phyloP scores from a whole-genome alignment of 1,284 basidiomycete species.

The Grifola frondosa region DNA sequence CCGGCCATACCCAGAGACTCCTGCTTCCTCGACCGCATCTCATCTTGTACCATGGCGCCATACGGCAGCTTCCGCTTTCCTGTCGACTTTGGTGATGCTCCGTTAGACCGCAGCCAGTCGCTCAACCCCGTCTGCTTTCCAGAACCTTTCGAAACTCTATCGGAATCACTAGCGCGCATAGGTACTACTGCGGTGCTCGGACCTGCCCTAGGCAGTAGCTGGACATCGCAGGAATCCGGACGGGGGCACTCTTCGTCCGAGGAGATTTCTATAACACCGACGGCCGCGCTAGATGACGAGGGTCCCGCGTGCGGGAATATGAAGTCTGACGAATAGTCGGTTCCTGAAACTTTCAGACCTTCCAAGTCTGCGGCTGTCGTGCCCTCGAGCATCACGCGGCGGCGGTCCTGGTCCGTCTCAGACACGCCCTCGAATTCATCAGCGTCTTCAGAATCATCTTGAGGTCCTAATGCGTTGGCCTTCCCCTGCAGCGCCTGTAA shows the following conservation, averaged over 20 bases:
- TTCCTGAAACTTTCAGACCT: slow-evolving; percentile 39
- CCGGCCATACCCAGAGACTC: slow-evolving; percentile 42
- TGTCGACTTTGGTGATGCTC: slow-evolving; percentile 3
- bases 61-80: slow-evolving; percentile 23
- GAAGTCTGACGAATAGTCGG: slow-evolving; percentile 49
- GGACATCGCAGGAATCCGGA: slow-evolving; percentile 6
- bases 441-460: slow-evolving; percentile 29
- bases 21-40: slow-evolving; percentile 46
- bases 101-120: background rate
- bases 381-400: slow-evolving; percentile 45
- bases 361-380: slow-evolving; percentile 39
- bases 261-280: slow-evolving; percentile 9
- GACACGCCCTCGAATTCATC: slow-evolving; percentile 37
- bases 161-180: background rate
- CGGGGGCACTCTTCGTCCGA: slow-evolving; percentile 8
- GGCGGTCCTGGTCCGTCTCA: slow-evolving; percentile 61
- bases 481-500: slow-evolving; percentile 43
- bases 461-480: slow-evolving; percentile 20
- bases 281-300: background rate
- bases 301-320: slow-evolving; percentile 31
- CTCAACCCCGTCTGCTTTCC: background rate
- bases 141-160: background rate
- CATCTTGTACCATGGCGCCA: slow-evolving; percentile 43
- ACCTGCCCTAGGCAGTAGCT: slow-evolving; percentile 10
- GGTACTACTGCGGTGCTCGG: background rate